Conservation (phyloP, 768 basidiomycete genomes). For the Chiua virens region DNA sequence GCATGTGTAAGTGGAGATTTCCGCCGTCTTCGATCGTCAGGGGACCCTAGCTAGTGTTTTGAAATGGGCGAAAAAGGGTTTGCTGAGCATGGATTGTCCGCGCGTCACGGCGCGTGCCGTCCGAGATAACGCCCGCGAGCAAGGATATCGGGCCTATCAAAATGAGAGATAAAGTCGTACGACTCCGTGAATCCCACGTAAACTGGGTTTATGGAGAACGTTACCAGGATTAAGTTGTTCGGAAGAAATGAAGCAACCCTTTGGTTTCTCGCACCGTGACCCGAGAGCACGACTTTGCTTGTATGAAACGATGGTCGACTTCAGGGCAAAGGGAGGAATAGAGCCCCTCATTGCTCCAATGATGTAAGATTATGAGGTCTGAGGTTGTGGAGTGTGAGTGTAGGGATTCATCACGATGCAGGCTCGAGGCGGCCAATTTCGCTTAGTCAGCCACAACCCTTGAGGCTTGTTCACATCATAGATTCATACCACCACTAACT, state of each 20-base stretch:
- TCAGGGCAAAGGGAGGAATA: no score
- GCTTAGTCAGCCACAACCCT: slow-evolving; percentile 16
- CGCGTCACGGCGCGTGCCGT: neutral
- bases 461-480: neutral
- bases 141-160: neutral
- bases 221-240: no score
- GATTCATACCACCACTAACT: neutral
- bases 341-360: no score
- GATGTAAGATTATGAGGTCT: no score
- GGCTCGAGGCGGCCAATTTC: neutral
- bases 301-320: no score
- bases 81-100: neutral
- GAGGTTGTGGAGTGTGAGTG: no score
- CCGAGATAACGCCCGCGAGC: neutral
- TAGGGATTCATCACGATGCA: no score
- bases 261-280: no score
- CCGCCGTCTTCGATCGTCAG: slow-evolving; percentile 3
- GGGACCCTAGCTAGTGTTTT: neutral
- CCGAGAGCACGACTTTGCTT: no score
- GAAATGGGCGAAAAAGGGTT: no score
- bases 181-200: slow-evolving; percentile 1
- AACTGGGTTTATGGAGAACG: neutral
- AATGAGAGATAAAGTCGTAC: slow-evolving; percentile 5
- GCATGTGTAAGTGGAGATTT: neutral
- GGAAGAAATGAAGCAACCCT: no score